phyloP scores from a whole-genome alignment of 768 basidiomycete genomes.

The Albatrellus ellisii region DNA sequence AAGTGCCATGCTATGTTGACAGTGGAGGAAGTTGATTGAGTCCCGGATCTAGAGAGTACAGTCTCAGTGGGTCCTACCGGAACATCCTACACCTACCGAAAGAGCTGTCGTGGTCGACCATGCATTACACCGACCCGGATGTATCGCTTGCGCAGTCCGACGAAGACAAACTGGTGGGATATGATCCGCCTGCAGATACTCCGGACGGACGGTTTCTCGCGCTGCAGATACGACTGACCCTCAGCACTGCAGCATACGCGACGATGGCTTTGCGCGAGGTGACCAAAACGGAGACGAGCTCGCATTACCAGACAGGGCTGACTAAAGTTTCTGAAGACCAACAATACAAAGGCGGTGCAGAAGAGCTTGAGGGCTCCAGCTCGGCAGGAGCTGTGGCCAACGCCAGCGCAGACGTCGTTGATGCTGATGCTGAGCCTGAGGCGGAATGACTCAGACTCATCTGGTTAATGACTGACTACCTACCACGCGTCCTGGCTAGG shows the following conservation, averaged over 20 bases:
- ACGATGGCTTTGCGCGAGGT: conserved; percentile 97
- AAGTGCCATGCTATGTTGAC: conserved; percentile 15
- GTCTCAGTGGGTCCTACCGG: conserved; percentile 86
- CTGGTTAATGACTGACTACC: too few species aligned
- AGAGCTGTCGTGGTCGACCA: conserved; percentile 65
- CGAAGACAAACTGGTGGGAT: conserved; percentile 81
- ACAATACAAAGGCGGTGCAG: conserved; percentile 49
- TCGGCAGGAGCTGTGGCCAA: conserved; percentile 15
- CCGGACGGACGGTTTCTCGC: conserved; percentile 79
- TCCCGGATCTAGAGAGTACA: conserved; percentile 59
- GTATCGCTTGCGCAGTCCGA: conserved; percentile 88
- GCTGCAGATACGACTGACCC: conserved; percentile 70
- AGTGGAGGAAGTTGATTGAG: neutral
- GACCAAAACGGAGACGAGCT: conserved; percentile 91
- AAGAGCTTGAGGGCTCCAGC: conserved; percentile 19
- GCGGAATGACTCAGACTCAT: too few species aligned
- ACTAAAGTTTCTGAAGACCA: conserved; percentile 76
- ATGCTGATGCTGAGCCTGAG: too few species aligned
- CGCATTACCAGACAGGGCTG: conserved; percentile 75
- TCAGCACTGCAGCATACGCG: conserved; percentile 90
- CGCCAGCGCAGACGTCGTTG: conserved; percentile 7
- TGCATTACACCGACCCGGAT: conserved; percentile 90
- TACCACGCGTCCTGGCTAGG: too few species aligned
- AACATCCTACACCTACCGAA: conserved; percentile 80
- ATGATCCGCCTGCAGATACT: conserved; percentile 53